These are phyloP conservation scores for Exophiala phaeomuriformis DNA, from an alignment of 2,329 filamentous ascomycete species.

Conservation along the genomic window DNA sequence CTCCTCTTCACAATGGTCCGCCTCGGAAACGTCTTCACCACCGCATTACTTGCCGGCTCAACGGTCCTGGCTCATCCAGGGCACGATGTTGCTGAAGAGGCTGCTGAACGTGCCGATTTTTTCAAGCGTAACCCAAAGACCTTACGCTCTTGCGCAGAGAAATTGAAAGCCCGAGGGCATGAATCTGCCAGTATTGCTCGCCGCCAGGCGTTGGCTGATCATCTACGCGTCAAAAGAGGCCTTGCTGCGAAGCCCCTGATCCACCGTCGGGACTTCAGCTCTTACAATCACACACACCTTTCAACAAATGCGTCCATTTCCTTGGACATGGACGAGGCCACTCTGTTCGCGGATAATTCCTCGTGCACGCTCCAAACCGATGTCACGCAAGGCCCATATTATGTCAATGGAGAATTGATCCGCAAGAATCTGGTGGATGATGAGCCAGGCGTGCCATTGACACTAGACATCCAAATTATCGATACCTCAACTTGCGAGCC, in stretches of 20 bases:
- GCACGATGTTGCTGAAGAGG: conserved; percentile 44
- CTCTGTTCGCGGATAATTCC: conserved; percentile 32
- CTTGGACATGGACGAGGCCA: conserved; percentile 24
- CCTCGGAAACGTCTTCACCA: not conserved
- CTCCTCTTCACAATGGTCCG: not conserved
- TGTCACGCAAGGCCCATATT: conserved; percentile 50
- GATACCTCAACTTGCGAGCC: conserved; percentile 39
- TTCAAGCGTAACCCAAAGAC: conserved; percentile 37
- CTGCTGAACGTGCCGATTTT: conserved; percentile 45
- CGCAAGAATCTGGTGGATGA: conserved; percentile 35
- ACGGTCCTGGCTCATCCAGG: conserved; percentile 41
- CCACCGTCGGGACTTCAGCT: conserved; percentile 33
- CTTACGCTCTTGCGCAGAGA: conserved; percentile 42
- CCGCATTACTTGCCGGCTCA: not conserved
- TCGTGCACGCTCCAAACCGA: conserved; percentile 48
- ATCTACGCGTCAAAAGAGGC: conserved; percentile 39
- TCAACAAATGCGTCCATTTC: conserved; percentile 30
- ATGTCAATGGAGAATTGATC: conserved; percentile 35
- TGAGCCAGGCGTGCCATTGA: conserved; percentile 36
- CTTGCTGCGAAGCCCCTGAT: conserved; percentile 27
- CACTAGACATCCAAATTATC: conserved; percentile 38
- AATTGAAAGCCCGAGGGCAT: conserved; percentile 44
- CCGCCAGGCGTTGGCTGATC: conserved; percentile 37
- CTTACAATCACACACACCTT: conserved; percentile 30
- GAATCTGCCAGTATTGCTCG: conserved; percentile 41